Conservation (phyloP, 768 basidiomycete genomes). For the Lactifluus volemus region DNA sequence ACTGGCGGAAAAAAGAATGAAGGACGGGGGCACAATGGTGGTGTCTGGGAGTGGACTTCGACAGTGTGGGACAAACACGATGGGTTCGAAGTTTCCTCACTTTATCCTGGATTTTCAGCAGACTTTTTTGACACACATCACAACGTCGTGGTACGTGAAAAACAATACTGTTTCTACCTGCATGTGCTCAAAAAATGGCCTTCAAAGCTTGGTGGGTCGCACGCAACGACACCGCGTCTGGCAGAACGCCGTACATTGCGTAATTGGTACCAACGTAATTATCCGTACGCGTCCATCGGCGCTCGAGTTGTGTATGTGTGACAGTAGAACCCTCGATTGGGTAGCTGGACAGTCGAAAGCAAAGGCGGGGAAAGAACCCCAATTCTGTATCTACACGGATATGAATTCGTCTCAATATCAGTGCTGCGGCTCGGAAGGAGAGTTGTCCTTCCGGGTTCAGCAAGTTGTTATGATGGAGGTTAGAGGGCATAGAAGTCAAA, state of each 20-base stretch:
- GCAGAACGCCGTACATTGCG: constrained; percentile 66
- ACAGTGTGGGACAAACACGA: constrained; percentile 63
- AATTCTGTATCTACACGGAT: too few species aligned
- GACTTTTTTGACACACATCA: constrained; percentile 67
- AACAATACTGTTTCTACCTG: not conserved
- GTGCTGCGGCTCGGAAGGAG: too few species aligned
- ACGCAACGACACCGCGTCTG: constrained; percentile 74
- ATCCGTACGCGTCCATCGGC: constrained; percentile 83
- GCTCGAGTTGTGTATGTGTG: constrained; percentile 52
- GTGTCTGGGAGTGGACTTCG: constrained; percentile 98
- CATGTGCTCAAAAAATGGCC: constrained; percentile 9
- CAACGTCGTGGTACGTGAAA: constrained; percentile 68
- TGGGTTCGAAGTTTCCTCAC: constrained; percentile 61
- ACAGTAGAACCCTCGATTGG: not conserved
- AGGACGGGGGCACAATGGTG: constrained; percentile 78
- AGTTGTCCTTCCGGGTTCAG: too few species aligned
- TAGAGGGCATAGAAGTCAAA: too few species aligned
- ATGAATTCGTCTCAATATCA: too few species aligned
- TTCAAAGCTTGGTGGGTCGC: constrained; percentile 80
- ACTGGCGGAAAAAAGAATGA: constrained; percentile 43
- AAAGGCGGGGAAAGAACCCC: too few species aligned
- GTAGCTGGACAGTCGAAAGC: too few species aligned
- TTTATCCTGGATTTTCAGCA: constrained; percentile 80
- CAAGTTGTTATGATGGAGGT: too few species aligned
- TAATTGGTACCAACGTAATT: constrained; percentile 91